Base-by-base conservation (phyloP, 306 rosid genomes). In the Gynostemma pentaphyllum region DNA sequence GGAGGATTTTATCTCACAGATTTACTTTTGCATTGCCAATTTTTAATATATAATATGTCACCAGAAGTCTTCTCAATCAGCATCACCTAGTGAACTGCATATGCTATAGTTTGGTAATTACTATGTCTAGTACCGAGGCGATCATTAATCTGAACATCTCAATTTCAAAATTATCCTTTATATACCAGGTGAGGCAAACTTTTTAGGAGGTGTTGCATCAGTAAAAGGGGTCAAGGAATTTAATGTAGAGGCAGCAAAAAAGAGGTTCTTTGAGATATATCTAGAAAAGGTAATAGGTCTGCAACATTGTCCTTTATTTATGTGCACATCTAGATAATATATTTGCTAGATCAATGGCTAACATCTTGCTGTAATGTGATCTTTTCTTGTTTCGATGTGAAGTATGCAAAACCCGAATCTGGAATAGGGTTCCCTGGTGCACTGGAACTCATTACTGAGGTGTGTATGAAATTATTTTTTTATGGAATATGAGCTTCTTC, bases 341-440 rank as follows among this genome's bases (percentile, higher is more conserved):
- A 5, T 44, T 42, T 15, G 37, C 18, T 1, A 13, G 41, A 21
- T 36, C 46, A 12, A 30, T 30, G 29, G 63, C 10, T 59, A 36
- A 37, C 11, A 21, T 59, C 47, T 9, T 7, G 14, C 26, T 4
- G 67, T 27, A 23, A 42, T 42, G 11, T 32, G 37, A 32, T 32
- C 11, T 6, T 32, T 45, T 7, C 8, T n/a, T 6, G 12, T 64
- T 46, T 37, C n/a, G 23, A 7, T 12, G 5, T 52, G 4, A 52
- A 91, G 98, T 92, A 86, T 79, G 98, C 98, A 54, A 88, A 88
- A 76, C 95, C 98, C 69, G 78, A 88, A 73, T 84, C 98, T 3
- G 94, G 94, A 80, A 86, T 92, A 79, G 96, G 98, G 66, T 88
- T 83, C 71, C 98, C 98, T 4, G 96, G 96, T 74, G 96, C 96